Evolutionary conservation across 805 yeast genomes (phyloP), one percentile per base, ranked within the genome.

Genomic region (Barnettozyma pratensis): DNA sequence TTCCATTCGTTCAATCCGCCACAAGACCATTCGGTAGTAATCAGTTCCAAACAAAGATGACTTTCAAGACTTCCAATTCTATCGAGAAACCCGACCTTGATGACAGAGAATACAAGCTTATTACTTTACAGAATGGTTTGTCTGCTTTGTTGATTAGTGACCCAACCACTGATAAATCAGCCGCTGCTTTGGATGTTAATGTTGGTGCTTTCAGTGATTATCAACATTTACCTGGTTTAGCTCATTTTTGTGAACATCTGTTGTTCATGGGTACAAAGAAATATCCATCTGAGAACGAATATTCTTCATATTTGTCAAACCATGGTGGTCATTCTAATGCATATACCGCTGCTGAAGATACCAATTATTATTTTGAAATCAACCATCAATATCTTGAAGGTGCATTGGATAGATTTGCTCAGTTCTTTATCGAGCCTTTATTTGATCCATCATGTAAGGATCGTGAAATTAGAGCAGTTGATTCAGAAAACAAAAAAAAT

Each of bases 291-390:
- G 94, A 87, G 64, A 86, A 85, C 60, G 94, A 85, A 55, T 87
- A 87, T 62, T 73, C 85, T 41, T 79, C 83, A 45, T 94, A 75
- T 64, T 70, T 92, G 47, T 76, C 95, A 7, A 81, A 85, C 52
- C 95, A 94, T 62, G 85, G 91, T 38, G 99, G 98, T 19, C 77
- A 77, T 52, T 86, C 95, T 35, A 92, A 92, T 63, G 99, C 99
- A 1, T 92, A 85, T 66, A 92, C 99, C 1, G 83, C 96, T 2
- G 73, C 89, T 4, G 85, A 85, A 57, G 89, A 87, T 59, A 92
- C 98, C 5, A 92, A 92, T 67, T 92, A 90, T 67, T 90, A 77
- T 66, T 92, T 94, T 60, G 96, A 92, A 60, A 79, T 94, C 5
- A 79, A 83, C 50, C 77, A 85, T 48, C 85, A 82, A 53, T 79